Evolutionary conservation across 1,284 basidiomycete genomes (phyloP).

Genomic region (Lentinula novae-zelandiae): DNA sequence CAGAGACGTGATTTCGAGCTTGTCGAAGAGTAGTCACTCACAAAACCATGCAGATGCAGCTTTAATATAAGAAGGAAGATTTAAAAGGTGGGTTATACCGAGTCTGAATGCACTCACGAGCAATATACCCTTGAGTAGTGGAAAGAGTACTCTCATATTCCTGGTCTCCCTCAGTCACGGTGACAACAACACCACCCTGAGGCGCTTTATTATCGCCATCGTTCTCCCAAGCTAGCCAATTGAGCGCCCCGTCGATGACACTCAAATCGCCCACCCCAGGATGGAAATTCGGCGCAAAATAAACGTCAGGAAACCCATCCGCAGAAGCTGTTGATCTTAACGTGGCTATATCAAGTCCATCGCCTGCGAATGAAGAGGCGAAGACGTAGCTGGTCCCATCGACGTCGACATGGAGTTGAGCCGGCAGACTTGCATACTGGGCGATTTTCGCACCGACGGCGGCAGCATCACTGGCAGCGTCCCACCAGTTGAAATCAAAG

Average conservation of each 20-base stretch:
- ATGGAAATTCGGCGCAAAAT: constrained; percentile 22
- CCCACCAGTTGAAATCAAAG: constrained; percentile 28
- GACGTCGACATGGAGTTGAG: constrained; percentile 15
- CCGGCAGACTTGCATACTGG: constrained; percentile 19
- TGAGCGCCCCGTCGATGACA: constrained; percentile 21
- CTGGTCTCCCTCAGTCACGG: constrained; percentile 25
- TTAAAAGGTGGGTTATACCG: not conserved
- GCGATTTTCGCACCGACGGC: constrained; percentile 18
- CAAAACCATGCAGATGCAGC: constrained; percentile 43
- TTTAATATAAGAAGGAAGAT: constrained; percentile 12
- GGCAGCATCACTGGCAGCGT: constrained; percentile 16
- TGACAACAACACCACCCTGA: constrained; percentile 15
- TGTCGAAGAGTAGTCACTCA: not conserved
- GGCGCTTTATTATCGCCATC: constrained; percentile 23
- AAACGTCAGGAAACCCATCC: constrained; percentile 6
- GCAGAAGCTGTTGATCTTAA: constrained; percentile 15
- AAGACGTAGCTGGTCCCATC: constrained; percentile 13
- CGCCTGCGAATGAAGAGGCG: constrained; percentile 20
- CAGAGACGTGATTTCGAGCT: not conserved
- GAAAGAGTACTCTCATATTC: constrained; percentile 17
- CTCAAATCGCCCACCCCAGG: constrained; percentile 18
- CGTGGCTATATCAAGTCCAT: constrained; percentile 17
- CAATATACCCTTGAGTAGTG: constrained; percentile 27
- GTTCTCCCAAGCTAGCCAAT: constrained; percentile 21
- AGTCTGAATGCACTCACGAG: constrained; percentile 23